These are phyloP conservation scores for Colletotrichum liaoningense DNA, from an alignment of 2,329 filamentous ascomycete genomes.

Conservation along the genomic window DNA sequence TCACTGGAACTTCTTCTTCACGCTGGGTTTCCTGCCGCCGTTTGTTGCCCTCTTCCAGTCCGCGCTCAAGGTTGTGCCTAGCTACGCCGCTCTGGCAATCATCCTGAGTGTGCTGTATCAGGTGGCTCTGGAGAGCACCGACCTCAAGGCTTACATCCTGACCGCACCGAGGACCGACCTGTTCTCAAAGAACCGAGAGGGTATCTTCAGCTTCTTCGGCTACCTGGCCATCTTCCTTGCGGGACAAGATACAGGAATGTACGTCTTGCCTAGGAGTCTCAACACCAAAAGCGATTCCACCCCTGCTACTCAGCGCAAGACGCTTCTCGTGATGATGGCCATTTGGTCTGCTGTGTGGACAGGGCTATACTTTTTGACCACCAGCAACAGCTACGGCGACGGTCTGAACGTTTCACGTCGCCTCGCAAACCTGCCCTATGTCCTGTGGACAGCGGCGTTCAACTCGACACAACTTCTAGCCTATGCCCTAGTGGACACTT, in stretches of 20 bases:
- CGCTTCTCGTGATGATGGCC: slow-evolving; percentile 72
- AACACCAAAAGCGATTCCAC: slow-evolving; percentile 54
- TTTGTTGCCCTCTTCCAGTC: slow-evolving; percentile 88
- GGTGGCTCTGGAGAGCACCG: slow-evolving; percentile 77
- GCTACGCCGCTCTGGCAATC: slow-evolving; percentile 80
- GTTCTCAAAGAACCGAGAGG: slow-evolving; percentile 91
- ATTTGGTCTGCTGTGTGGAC: slow-evolving; percentile 77
- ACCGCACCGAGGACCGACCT: slow-evolving; percentile 82
- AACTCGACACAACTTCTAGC: slow-evolving; percentile 85
- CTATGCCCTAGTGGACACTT: slow-evolving; percentile 81
- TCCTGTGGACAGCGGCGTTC: slow-evolving; percentile 92
- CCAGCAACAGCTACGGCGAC: slow-evolving; percentile 76
- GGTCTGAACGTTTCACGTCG: slow-evolving; percentile 85
- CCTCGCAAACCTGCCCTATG: slow-evolving; percentile 91
- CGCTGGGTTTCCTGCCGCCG: slow-evolving; percentile 86
- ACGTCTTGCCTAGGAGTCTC: slow-evolving; percentile 75
- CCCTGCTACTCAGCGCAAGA: slow-evolving; percentile 61
- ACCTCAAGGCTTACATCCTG: slow-evolving; percentile 85
- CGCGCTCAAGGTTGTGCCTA: slow-evolving; percentile 76
- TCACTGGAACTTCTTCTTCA: slow-evolving; percentile 99
- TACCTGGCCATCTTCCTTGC: slow-evolving; percentile 96
- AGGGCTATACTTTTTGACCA: slow-evolving; percentile 75
- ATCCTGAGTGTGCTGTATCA: slow-evolving; percentile 79
- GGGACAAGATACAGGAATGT: slow-evolving; percentile 85
- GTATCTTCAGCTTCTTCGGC: slow-evolving; percentile 92